Conservation (phyloP, 2,329 filamentous ascomycete species). For the Tricladium varicosporioides region DNA sequence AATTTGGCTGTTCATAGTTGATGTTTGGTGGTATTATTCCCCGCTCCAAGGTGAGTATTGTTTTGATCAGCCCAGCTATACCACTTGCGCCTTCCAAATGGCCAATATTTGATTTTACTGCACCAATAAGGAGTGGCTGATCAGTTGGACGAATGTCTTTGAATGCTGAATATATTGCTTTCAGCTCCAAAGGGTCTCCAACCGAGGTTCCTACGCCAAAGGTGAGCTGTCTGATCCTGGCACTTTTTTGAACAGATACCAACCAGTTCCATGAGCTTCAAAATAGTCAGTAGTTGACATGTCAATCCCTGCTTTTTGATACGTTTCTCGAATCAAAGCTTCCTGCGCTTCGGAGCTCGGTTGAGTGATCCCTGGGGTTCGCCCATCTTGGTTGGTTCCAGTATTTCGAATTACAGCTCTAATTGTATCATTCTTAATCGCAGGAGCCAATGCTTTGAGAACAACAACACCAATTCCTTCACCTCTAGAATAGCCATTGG, state of each 20-base stretch:
- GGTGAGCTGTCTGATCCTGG: no score
- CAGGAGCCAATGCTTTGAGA: conserved; percentile 57
- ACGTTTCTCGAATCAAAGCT: conserved; percentile 11
- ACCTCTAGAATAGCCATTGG: conserved; percentile 61
- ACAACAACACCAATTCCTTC: conserved; percentile 60
- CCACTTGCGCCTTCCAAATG: conserved; percentile 24
- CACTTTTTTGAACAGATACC: no score
- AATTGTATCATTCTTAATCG: conserved; percentile 56
- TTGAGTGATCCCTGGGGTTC: conserved; percentile 45
- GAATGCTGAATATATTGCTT: conserved; percentile 9
- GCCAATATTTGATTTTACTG: conserved; percentile 19
- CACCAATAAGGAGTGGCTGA: not conserved
- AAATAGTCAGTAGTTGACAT: conserved; percentile 7
- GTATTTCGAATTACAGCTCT: conserved; percentile 39
- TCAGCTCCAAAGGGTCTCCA: conserved; percentile 20
- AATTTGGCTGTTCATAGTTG: not conserved
- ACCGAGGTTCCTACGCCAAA: conserved; percentile 1
- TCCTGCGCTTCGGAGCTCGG: conserved; percentile 46
- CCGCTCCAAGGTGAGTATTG: conserved; percentile 19
- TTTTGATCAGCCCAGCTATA: conserved; percentile 21
- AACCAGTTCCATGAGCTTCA: conserved; percentile 23
- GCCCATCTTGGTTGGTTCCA: conserved; percentile 52
- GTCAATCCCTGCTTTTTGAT: conserved; percentile 9
- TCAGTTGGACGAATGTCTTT: conserved; percentile 4
- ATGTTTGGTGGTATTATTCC: conserved; percentile 31